Base-by-base conservation (phyloP, 306 rosid genomes). In the Aeschynomene evenia region DNA sequence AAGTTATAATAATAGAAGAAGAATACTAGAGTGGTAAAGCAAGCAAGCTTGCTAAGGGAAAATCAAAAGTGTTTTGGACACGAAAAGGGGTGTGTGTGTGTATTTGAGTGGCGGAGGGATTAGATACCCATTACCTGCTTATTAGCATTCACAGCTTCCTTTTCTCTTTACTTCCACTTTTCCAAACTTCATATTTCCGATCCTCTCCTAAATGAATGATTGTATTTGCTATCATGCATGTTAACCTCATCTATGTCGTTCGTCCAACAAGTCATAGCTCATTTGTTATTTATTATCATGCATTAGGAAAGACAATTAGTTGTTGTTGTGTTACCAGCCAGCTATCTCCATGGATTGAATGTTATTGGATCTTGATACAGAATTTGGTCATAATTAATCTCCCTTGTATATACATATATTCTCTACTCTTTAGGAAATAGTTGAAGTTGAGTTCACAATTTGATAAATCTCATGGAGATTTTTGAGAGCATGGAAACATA, bases 261-360 rank as follows among this genome's bases (percentile, higher is more conserved):
- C n/a, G n/a, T n/a, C n/a, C n/a, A n/a, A n/a, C n/a, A n/a, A n/a
- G n/a, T n/a, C n/a, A n/a, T n/a, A n/a, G n/a, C n/a, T n/a, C n/a
- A n/a, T n/a, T n/a, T n/a, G n/a, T n/a, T n/a, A 6, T 7, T 19
- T n/a, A 37, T 15, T 45, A 34, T 23, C 16, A 37, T 60, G 46
- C 13, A 52, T 19, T 10, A 24, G 6, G 14, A 43, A 33, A n/a
- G 9, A 7, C 1, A 11, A 55, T 3, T 29, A 43, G 9, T 36
- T 71, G 50, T n/a, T n/a, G n/a, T n/a, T n/a, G n/a, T 45, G 20
- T 64, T 4, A 82, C 90, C n/a, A 71, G 90, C 98, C 96, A 95
- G 84, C 99, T 97, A 95, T 89, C 99, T 87, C 99, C 99, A 91
- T 16, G 99, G 99, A 50, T 95, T 84, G 70, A 95, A 95, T 57